Evolutionary conservation across 2,329 filamentous ascomycete species (phyloP), one percentile per base, ranked within the genome.

Genomic region (Pezicula carpinea): DNA sequence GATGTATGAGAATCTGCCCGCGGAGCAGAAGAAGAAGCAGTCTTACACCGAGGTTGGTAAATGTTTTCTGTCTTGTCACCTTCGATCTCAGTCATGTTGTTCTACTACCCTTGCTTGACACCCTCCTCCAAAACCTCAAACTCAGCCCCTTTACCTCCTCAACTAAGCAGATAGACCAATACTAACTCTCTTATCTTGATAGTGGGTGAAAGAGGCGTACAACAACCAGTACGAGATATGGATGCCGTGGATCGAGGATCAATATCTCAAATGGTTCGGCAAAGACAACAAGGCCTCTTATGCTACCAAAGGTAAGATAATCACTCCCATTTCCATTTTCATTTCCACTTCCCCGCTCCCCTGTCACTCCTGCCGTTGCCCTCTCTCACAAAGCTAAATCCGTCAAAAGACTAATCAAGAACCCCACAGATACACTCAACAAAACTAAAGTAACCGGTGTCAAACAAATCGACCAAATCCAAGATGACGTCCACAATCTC

Each of bases 281-380:
- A 86, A 83, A 58, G 83, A 88, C 61, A 89, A 89, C 74, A 88
- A 89, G 67, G 78, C 83, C 5, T 83, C 78, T 62, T 89, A 89
- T 59, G 72, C 79, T 5, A 75, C 83, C 2, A 87, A 84, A 66
- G 76, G 85, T 87, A 64, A 29, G 26, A 23, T 10, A 39, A 3
- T 4, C 36, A 18, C 14, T 15, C 33, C 11, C 5, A 5, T n/a
- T n/a, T 17, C 32, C 32, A 34, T 32, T 26, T 8, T n/a, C n/a
- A n/a, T n/a, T n/a, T n/a, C n/a, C 11, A 22, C 23, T 17, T 43
- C 11, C 29, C 19, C n/a, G 17, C 21, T 29, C 33, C 17, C 23
- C 39, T 26, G 6, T 8, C 11, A 4, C 11, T 6, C 11, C 4
- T 26, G n/a, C n/a, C n/a, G n/a, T n/a, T n/a, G n/a, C n/a, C 11